Base-by-base conservation (phyloP, 2,329 filamentous ascomycete genomes). In the Botrytis fragariae region DNA sequence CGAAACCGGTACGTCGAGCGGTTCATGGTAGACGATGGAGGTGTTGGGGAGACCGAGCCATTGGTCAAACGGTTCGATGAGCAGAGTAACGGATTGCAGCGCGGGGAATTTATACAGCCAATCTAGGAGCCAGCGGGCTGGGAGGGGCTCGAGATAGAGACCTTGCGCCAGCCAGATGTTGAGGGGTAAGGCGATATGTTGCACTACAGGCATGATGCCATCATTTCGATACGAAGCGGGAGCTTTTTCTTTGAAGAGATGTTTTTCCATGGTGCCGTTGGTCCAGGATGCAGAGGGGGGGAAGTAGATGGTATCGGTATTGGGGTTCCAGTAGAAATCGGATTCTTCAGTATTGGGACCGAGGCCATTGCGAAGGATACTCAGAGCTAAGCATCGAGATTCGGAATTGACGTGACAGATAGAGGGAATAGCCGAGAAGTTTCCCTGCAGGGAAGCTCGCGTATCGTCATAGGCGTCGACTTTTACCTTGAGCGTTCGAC, bases 391-490 rank as follows among this genome's bases (percentile, higher is more conserved):
- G 3, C 2, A 16, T 35, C 73, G 74, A 14, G 77, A 73, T 54
- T 73, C 72, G 2, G 45, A 73, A 29, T 64, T 64, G 25, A 71
- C 69, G 7, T 71, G 69, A 71, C 75, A 65, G 74, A 73, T 60
- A 74, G 72, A 45, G 74, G 77, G 37, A 73, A 62, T 69, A 75
- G 74, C 45, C 74, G 75, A 35, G 76, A 77, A 54, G 60, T 60
- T 45, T 25, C 64, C 69, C 25, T 57, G 42, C 14, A 71, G 60
- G 5, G 48, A 45, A 4, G 60, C 32, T 5, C n/a, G 35, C 18
- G 69, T 25, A 25, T 64, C 35, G 37, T 64, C 42, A 25, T 65
- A 71, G 14, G 69, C 44, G 18, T 65, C 69, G 9, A 65, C 25
- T 54, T 57, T 71, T 2, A 71, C 44, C 25, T 44, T 48, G 45